Evolutionary conservation across 768 basidiomycete species (phyloP), one percentile per base, ranked within the genome.

Genomic region (Termitomyces sp.): DNA sequence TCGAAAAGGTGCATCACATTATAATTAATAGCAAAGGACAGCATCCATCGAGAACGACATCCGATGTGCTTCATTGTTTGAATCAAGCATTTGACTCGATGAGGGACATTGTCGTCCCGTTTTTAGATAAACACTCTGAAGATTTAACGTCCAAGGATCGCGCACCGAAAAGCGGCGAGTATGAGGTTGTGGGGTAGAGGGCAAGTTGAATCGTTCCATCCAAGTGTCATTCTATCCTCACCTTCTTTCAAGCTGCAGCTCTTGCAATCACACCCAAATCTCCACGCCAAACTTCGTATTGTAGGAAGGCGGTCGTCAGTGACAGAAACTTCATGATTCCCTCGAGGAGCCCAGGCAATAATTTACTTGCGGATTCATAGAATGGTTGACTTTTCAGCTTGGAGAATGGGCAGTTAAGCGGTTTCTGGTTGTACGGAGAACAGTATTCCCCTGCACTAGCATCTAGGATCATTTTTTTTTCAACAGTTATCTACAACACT

Each of bases 1-100:
- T 66, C 62, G 69, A 72, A 60, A 60, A 68, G 48, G 61, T 76
- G 4, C 74, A 75, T 57, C 59, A 50, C 18, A 62, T 71, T 31
- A 62, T 73, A 42, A 58, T 48, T 20, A 39, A 59, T 16, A 59
- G 65, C 41, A 61, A 58, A 66, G 58, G 66, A 64, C 27, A 45
- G 65, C 60, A 60, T 60, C 39, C 63, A 60, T 45, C 66, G 41
- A 67, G 67, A 22, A 67, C 64, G 30, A 66, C 69, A 22, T 45
- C 61, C 3, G 39, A 65, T 13, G 66, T 68, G 3, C 59, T 70
- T 58, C 55, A 39, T 24, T 51, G 47, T 22, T 12, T 67, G 47
- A 36, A 51, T 45, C 64, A 71, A 1, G 66, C 67, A 4, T 54
- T 70, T 12, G 54, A 64, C 31, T 34, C 55, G 27, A 54, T 73